phyloP scores from a whole-genome alignment of 1,284 basidiomycete genomes.

The Cutaneotrichosporon sp. region DNA sequence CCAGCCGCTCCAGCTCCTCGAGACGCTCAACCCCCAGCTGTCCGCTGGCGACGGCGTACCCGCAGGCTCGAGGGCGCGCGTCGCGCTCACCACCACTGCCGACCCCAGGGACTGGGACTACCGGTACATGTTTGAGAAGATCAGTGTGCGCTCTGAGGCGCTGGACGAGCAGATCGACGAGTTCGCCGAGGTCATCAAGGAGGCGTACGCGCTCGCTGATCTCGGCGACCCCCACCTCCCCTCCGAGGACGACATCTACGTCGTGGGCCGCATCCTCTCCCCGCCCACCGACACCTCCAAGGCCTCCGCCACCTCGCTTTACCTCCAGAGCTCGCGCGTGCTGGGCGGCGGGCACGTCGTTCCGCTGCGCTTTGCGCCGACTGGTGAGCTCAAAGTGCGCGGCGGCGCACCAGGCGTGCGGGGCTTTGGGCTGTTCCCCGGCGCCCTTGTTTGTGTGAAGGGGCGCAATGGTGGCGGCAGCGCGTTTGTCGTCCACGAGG shows the following conservation, averaged over 20 bases:
- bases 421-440: conserved; percentile 82
- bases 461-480: conserved; percentile 89
- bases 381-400: conserved; percentile 64
- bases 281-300: conserved; percentile 66
- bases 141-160: conserved; percentile 73
- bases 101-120: conserved; percentile 54
- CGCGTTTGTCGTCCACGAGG: conserved; percentile 79
- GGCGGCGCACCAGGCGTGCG: conserved; percentile 64
- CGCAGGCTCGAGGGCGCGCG: conserved; percentile 28
- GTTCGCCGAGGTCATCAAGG: conserved; percentile 68
- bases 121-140: conserved; percentile 91
- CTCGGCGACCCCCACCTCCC: conserved; percentile 73
- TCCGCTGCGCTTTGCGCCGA: conserved; percentile 65
- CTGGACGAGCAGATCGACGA: conserved; percentile 85
- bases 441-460: conserved; percentile 81
- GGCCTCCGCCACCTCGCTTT: conserved; percentile 70
- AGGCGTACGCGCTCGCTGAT: conserved; percentile 68
- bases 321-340: conserved; percentile 77
- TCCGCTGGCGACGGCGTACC: conserved; percentile 22
- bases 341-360: conserved; percentile 72
- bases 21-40: conserved; percentile 53
- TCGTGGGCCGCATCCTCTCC: conserved; percentile 77
- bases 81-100: conserved; percentile 31
- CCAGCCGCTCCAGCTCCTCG: conserved; percentile 44
- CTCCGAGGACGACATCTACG: conserved; percentile 72